These are phyloP conservation scores for Penicillium sp. DNA, from an alignment of 2,329 filamentous ascomycete species.

Conservation along the genomic window DNA sequence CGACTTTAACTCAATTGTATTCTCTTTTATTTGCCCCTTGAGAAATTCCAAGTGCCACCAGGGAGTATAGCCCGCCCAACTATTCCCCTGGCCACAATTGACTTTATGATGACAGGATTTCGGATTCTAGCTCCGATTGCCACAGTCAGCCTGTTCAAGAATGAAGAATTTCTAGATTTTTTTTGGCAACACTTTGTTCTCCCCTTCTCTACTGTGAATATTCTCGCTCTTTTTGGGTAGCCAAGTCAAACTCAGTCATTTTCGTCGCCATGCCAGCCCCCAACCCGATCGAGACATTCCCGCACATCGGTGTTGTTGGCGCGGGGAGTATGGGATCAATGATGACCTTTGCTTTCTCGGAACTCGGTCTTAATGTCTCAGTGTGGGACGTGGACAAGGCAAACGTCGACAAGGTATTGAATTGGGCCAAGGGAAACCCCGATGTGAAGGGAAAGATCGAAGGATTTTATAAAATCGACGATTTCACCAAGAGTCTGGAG, in stretches of 20 bases:
- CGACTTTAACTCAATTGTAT: no score
- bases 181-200: not conserved
- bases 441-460: conserved; percentile 29
- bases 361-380: conserved; percentile 36
- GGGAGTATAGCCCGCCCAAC: not conserved
- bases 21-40: not conserved
- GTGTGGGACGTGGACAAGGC: conserved; percentile 34
- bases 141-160: no score
- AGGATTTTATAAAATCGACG: conserved; percentile 32
- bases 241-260: not conserved
- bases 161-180: no score
- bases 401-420: conserved; percentile 33
- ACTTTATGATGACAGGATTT: not conserved
- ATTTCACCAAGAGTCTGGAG: conserved; percentile 34
- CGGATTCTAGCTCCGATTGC: no score
- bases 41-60: no score
- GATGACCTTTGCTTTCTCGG: conserved; percentile 40
- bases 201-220: no score
- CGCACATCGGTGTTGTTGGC: conserved; percentile 38
- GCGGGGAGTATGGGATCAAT: conserved; percentile 42
- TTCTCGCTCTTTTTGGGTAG: no score
- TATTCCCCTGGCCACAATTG: not conserved
- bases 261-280: conserved; percentile 16
- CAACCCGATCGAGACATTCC: conserved; percentile 26
- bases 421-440: conserved; percentile 21